Percentiles rank a stretch among this genome's conserved stretches.
Conservation (phyloP, 352 stramenopile species). For the Globisporangium paddicum region DNA sequence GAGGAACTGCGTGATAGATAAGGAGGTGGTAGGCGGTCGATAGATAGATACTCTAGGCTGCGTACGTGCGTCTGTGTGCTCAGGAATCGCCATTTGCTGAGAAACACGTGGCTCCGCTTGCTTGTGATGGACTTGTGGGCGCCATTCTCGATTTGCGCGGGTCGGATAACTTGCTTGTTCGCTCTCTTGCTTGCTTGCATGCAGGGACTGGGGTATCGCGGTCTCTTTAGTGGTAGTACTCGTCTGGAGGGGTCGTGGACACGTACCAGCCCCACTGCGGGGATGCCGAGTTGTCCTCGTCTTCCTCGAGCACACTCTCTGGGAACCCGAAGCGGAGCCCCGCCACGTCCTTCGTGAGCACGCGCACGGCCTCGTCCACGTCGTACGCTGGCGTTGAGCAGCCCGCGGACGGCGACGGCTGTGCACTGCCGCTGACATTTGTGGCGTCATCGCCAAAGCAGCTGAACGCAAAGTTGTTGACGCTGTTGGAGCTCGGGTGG, state of each 20-base stretch:
- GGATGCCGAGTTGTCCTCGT: conserved; percentile 40
- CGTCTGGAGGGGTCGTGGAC: conserved; percentile 69
- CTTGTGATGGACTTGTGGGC: not conserved
- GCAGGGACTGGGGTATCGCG: not conserved
- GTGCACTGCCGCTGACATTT: not conserved
- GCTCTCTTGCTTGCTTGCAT: not conserved
- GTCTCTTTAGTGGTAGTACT: conserved; percentile 48
- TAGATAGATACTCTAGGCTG: conserved; percentile 6
- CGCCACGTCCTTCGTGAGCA: conserved; percentile 1
- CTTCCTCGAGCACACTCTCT: conserved; percentile 20
- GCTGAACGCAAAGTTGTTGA: conserved; percentile 12
- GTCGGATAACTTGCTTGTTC: not conserved
- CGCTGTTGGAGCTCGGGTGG: conserved; percentile 6
- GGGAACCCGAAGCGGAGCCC: conserved; percentile 3
- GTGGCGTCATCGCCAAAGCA: conserved; percentile 2
- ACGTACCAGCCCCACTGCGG: conserved; percentile 84
- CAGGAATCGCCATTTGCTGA: not conserved
- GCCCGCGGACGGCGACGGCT: not conserved
- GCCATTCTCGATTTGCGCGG: not conserved
- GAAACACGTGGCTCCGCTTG: not conserved
- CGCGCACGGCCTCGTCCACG: not conserved
- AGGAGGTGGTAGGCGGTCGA: conserved; percentile 7
- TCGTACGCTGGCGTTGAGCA: not conserved
- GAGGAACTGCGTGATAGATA: conserved; percentile 1
- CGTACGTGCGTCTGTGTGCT: not conserved